Evolutionary conservation across 495 filamentous ascomycete species (phyloP).

Genomic region (Penicillium desertorum): DNA sequence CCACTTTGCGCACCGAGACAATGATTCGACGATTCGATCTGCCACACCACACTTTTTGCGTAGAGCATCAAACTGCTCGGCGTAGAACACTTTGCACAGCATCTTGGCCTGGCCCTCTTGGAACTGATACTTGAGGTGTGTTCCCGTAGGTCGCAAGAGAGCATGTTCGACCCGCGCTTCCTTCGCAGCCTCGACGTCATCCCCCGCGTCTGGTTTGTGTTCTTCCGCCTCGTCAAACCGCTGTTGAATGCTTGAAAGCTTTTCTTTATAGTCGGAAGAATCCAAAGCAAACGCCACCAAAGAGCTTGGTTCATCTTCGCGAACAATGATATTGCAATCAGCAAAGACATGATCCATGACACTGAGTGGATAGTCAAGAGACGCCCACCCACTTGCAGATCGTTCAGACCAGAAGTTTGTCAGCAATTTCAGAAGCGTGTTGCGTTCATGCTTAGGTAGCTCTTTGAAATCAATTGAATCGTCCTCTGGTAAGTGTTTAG

Average conservation of each 20-base stretch:
- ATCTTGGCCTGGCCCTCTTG: slow-evolving; percentile 87
- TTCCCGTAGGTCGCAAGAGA: slow-evolving; percentile 77
- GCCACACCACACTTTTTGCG: slow-evolving; percentile 88
- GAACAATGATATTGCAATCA: slow-evolving; percentile 96
- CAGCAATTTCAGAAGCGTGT: slow-evolving; percentile 88
- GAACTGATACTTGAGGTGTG: slow-evolving; percentile 93
- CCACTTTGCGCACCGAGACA: slow-evolving; percentile 96
- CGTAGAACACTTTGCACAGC: slow-evolving; percentile 97
- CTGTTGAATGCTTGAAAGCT: slow-evolving; percentile 69
- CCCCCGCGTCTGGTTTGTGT: slow-evolving; percentile 16
- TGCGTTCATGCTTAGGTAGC: slow-evolving; percentile 86
- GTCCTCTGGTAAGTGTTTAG: slow-evolving; percentile 58
- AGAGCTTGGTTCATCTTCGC: slow-evolving; percentile 96
- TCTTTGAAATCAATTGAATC: slow-evolving; percentile 63
- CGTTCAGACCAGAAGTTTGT: slow-evolving; percentile 98
- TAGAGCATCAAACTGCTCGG: slow-evolving; percentile 95
- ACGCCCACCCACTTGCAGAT: slow-evolving; percentile 93
- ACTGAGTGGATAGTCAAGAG: slow-evolving; percentile 87
- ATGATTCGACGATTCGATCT: slow-evolving; percentile 89
- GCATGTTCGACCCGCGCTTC: slow-evolving; percentile 66
- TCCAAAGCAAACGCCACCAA: slow-evolving; percentile 89
- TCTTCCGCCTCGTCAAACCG: slow-evolving; percentile 47
- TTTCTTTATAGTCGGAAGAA: slow-evolving; percentile 78
- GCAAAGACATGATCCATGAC: slow-evolving; percentile 91
- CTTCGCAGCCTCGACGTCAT: slow-evolving; percentile 43